phyloP scores from a whole-genome alignment of 2,329 filamentous ascomycete species.

The Cercospora berteroae region DNA sequence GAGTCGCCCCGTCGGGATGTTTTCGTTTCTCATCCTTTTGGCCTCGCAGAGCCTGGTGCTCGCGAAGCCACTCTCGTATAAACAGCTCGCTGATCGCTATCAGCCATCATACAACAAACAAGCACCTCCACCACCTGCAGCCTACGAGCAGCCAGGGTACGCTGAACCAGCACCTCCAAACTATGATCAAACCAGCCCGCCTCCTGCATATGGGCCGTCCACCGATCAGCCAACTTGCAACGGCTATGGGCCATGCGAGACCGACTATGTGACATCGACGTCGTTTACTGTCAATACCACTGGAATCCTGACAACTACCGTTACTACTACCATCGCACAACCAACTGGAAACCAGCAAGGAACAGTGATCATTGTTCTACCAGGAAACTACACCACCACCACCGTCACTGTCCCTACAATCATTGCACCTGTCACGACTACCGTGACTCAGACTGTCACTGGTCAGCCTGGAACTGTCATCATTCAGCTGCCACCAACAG shows the following conservation, averaged over 20 bases:
- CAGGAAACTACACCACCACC: background rate
- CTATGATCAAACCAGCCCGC: background rate
- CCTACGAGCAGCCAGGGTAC: background rate
- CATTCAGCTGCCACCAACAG: background rate
- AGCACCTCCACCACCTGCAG: background rate
- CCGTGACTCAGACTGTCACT: background rate
- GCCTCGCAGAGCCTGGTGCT: background rate
- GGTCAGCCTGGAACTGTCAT: background rate
- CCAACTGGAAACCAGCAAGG: background rate
- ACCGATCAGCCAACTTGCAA: background rate
- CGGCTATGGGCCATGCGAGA: background rate
- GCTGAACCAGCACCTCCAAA: background rate
- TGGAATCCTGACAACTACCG: background rate
- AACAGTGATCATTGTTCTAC: background rate
- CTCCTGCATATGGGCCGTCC: background rate
- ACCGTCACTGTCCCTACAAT: background rate
- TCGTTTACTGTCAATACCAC: background rate
- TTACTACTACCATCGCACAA: background rate
- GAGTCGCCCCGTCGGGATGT: background rate
- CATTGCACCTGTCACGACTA: background rate
- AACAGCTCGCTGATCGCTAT: background rate
- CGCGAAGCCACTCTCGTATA: background rate
- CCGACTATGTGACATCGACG: constrained; percentile 1
- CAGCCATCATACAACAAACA: background rate
- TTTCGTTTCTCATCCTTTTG: background rate